Conservation (phyloP, 805 yeast species). For the Candida oleophila region DNA sequence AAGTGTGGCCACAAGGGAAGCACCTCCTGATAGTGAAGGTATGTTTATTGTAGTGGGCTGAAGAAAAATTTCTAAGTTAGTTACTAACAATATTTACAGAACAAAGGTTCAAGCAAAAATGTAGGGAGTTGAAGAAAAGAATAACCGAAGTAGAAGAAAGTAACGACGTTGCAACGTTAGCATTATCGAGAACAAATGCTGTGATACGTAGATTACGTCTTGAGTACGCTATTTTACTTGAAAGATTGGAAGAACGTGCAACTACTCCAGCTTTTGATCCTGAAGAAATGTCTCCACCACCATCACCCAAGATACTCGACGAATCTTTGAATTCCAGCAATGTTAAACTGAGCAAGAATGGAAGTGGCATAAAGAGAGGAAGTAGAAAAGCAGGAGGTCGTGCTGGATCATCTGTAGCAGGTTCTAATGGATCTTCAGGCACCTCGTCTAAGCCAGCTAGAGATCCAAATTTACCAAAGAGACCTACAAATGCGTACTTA, state of each 20-base stretch:
- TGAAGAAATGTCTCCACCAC: conserved; percentile 41
- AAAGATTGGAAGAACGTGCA: conserved; percentile 67
- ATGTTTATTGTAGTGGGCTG: conserved; percentile 15
- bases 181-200: conserved; percentile 73
- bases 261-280: conserved; percentile 19
- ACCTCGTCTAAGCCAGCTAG: conserved; percentile 43
- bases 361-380: conserved; percentile 15
- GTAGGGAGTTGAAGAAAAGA: conserved; percentile 67
- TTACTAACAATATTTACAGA: conserved; percentile 19
- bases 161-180: conserved; percentile 73
- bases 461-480: conserved; percentile 83
- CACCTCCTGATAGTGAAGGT: conserved; percentile 42
- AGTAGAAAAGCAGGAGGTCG: conserved; percentile 16
- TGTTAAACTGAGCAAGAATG: conserved; percentile 18
- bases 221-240: conserved; percentile 79
- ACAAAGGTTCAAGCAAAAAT: conserved; percentile 56
- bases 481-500: conserved; percentile 88
- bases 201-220: conserved; percentile 76
- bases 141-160: conserved; percentile 71
- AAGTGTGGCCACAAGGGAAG: conserved; percentile 16
- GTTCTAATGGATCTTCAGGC: conserved; percentile 21
- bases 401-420: conserved; percentile 17
- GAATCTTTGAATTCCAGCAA: conserved; percentile 21
- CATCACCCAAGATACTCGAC: conserved; percentile 36
- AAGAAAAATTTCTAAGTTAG: too few species aligned